A percentile compares a stretch with the other conserved stretches of the same genome.
Evolutionary conservation across 2,329 filamentous ascomycete species (phyloP).

Genomic region (Sporothrix schenckii): DNA sequence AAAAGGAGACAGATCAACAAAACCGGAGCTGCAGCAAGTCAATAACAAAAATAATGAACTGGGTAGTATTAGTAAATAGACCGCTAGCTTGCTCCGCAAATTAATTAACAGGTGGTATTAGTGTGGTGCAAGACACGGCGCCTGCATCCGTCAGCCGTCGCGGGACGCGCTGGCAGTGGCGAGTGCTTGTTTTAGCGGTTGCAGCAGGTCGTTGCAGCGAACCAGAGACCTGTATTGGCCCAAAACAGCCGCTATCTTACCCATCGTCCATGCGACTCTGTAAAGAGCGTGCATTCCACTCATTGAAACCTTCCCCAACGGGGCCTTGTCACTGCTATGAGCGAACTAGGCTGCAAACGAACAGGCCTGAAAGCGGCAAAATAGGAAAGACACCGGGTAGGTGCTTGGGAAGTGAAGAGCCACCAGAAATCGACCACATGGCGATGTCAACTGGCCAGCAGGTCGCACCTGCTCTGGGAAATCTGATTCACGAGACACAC

Average conservation of each 20-base stretch:
- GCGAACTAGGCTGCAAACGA: constrained; percentile 12
- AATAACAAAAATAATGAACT: constrained; percentile 9
- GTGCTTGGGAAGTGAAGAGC: background rate
- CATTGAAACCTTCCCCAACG: background rate
- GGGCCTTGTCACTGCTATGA: background rate
- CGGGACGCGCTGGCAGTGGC: background rate
- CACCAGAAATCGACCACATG: constrained; percentile 33
- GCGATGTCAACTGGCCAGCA: constrained; percentile 32
- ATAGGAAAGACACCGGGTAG: background rate
- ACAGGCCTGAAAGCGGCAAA: constrained; percentile 2
- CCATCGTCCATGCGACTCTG: constrained; percentile 5
- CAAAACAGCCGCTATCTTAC: background rate
- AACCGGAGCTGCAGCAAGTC: constrained; percentile 24
- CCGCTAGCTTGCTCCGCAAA: constrained; percentile 16
- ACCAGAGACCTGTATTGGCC: background rate
- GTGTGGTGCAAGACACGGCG: constrained; percentile 19
- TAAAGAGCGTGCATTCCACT: constrained; percentile 6
- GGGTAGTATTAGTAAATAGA: constrained; percentile 20
- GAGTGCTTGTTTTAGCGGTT: constrained; percentile 6
- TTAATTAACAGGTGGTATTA: constrained; percentile 22
- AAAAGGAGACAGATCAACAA: constrained; percentile 32
- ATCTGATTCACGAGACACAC: constrained; percentile 25
- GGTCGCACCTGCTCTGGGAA: constrained; percentile 6
- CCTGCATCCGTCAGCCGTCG: constrained; percentile 4
- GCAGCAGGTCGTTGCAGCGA: background rate